Conservation (phyloP, 1,284 basidiomycete genomes). For the Malassezia equina region DNA sequence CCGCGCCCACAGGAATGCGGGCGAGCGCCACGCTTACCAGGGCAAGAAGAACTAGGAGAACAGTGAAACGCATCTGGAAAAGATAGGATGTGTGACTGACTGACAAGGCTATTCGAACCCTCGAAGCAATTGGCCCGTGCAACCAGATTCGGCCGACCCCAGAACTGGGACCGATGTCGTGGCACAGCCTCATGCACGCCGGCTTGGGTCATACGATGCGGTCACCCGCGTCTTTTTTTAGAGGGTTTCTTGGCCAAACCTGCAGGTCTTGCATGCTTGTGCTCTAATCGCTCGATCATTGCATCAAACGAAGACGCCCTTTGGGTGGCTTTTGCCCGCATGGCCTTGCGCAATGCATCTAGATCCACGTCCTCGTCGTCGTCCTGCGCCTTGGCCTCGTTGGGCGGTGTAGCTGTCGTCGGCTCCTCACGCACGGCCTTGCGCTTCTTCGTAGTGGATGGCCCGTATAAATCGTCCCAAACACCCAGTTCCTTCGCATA, state of each 20-base stretch:
- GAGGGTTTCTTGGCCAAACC: neutral
- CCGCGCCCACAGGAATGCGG: slow-evolving; percentile 9
- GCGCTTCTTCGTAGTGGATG: slow-evolving; percentile 9
- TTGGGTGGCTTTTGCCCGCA: slow-evolving; percentile 27
- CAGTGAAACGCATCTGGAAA: slow-evolving; percentile 2
- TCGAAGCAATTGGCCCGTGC: neutral
- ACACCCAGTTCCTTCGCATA: slow-evolving; percentile 42
- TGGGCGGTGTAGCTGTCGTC: neutral
- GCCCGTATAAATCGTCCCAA: slow-evolving; percentile 42
- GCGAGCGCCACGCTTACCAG: slow-evolving; percentile 3
- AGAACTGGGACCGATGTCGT: too few relatives aligned
- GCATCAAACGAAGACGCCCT: slow-evolving; percentile 28
- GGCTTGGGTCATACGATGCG: neutral
- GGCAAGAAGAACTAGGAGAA: neutral
- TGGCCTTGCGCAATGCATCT: slow-evolving; percentile 25
- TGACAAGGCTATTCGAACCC: neutral
- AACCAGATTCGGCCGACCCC: neutral
- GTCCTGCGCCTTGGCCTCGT: neutral
- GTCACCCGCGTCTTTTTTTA: slow-evolving; percentile 14
- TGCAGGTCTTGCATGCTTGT: slow-evolving; percentile 18
- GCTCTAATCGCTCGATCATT: slow-evolving; percentile 35
- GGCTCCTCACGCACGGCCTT: slow-evolving; percentile 1
- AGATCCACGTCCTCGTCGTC: slow-evolving; percentile 24
- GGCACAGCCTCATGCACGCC: neutral
- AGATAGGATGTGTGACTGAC: neutral